Percentiles rank a stretch among this genome's conserved stretches.
Evolutionary conservation across 495 filamentous ascomycete species (phyloP).

Genomic region (Penicillium lividum): DNA sequence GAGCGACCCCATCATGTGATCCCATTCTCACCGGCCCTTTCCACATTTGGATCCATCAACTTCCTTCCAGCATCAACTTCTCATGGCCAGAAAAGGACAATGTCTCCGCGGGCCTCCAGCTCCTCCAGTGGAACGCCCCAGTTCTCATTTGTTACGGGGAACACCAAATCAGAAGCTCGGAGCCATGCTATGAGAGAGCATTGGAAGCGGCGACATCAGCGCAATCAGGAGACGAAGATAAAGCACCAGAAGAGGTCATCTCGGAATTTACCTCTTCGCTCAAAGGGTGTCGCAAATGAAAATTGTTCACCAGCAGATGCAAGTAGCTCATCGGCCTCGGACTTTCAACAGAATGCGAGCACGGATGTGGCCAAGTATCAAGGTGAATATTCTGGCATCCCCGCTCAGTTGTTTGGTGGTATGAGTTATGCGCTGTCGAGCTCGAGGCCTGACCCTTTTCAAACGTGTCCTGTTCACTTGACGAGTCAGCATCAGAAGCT

Average conservation of each 20-base stretch:
- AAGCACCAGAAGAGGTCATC: slow-evolving; percentile 6
- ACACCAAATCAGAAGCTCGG: slow-evolving; percentile 21
- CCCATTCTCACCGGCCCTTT: not conserved
- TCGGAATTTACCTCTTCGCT: slow-evolving; percentile 11
- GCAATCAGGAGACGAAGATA: slow-evolving; percentile 18
- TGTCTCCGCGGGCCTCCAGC: slow-evolving; percentile 10
- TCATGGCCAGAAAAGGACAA: not conserved
- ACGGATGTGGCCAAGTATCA: not conserved
- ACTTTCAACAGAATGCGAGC: not conserved
- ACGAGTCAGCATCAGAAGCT: slow-evolving; percentile 32
- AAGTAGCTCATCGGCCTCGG: slow-evolving; percentile 1
- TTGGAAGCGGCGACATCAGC: slow-evolving; percentile 26
- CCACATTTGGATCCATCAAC: slow-evolving; percentile 4
- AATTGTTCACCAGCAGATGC: not conserved
- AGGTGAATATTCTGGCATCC: slow-evolving; percentile 5
- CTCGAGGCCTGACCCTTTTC: slow-evolving; percentile 28
- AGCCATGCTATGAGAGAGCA: slow-evolving; percentile 33
- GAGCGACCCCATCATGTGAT: slow-evolving; percentile 1
- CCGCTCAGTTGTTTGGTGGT: slow-evolving; percentile 18
- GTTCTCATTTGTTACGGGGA: slow-evolving; percentile 25
- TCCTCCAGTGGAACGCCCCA: slow-evolving; percentile 8
- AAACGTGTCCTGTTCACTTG: slow-evolving; percentile 30
- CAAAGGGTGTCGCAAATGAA: not conserved
- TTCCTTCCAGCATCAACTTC: not conserved
- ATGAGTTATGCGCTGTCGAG: slow-evolving; percentile 20